phyloP scores from a whole-genome alignment of 768 basidiomycete species.

The Lactarius trivialis region DNA sequence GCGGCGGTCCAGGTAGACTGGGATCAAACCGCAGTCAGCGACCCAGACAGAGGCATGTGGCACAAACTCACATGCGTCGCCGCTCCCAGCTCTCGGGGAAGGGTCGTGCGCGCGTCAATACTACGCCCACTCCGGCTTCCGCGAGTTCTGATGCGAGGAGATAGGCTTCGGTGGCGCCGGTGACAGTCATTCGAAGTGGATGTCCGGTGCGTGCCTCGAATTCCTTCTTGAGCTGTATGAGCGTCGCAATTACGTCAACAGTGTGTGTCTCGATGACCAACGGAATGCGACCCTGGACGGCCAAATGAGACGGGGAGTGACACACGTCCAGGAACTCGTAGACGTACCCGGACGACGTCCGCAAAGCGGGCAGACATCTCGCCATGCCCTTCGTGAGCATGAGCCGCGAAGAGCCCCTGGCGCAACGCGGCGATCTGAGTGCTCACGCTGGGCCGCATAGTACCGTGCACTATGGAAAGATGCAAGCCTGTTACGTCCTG shows the following conservation, averaged over 20 bases:
- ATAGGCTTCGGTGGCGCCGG: slow-evolving; percentile 61
- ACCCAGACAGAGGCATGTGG: neutral
- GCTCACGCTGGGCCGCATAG: slow-evolving; percentile 49
- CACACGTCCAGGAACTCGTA: neutral
- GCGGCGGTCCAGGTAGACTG: slow-evolving; percentile 64
- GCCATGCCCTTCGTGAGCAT: slow-evolving; percentile 26
- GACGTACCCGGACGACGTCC: slow-evolving; percentile 30
- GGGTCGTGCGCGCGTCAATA: slow-evolving; percentile 31
- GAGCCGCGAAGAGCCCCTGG: slow-evolving; percentile 45
- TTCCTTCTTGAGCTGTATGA: slow-evolving; percentile 63
- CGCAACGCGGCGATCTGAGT: slow-evolving; percentile 71
- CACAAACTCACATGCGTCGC: slow-evolving; percentile 27
- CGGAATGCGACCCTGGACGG: slow-evolving; percentile 54
- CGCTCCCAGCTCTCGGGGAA: slow-evolving; percentile 36
- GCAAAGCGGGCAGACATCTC: slow-evolving; percentile 31
- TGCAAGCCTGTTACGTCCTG: slow-evolving; percentile 42
- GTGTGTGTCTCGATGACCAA: slow-evolving; percentile 69
- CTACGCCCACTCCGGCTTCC: slow-evolving; percentile 32
- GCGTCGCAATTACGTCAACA: slow-evolving; percentile 76
- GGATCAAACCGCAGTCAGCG: neutral
- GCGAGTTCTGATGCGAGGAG: slow-evolving; percentile 60
- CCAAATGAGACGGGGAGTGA: neutral
- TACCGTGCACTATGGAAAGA: slow-evolving; percentile 32
- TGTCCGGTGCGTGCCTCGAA: slow-evolving; percentile 42
- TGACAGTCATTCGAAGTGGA: slow-evolving; percentile 51